phyloP scores from a whole-genome alignment of 2,329 filamentous ascomycete genomes.

The Arthrobotrys sphaeroides region DNA sequence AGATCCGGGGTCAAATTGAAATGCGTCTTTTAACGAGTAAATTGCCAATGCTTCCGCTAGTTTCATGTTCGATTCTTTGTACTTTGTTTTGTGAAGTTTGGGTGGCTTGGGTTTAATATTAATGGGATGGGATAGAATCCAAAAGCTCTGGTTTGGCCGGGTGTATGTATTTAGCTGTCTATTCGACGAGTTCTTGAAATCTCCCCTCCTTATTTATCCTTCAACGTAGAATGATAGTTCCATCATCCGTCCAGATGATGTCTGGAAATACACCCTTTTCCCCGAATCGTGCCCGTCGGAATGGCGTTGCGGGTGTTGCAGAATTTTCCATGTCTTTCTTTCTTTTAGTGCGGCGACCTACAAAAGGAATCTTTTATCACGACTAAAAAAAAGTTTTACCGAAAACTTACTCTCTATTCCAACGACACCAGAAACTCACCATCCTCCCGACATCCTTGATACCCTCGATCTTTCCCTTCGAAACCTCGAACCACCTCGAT shows the following conservation, averaged over 20 bases:
- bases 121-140: slow-evolving; percentile 38
- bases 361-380: slow-evolving; percentile 41
- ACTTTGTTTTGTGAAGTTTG: background rate
- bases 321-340: slow-evolving; percentile 53
- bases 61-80: background rate
- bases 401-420: slow-evolving; percentile 29
- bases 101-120: slow-evolving; percentile 15
- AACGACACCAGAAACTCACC: slow-evolving; percentile 4
- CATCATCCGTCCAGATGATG: background rate
- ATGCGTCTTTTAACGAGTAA: background rate
- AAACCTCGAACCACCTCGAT: background rate
- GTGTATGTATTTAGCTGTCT: slow-evolving; percentile 8
- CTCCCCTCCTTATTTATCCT: slow-evolving; percentile 14
- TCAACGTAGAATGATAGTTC: background rate
- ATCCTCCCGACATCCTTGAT: slow-evolving; percentile 31
- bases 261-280: slow-evolving; percentile 1
- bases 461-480: slow-evolving; percentile 1
- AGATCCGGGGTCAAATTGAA: slow-evolving; percentile 45
- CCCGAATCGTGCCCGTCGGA: background rate
- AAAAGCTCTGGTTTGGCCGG: slow-evolving; percentile 30
- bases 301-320: slow-evolving; percentile 49
- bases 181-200: slow-evolving; percentile 12
- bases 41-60: background rate
- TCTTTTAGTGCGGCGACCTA: slow-evolving; percentile 37
- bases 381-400: slow-evolving; percentile 53